Evolutionary conservation across 495 filamentous ascomycete genomes (phyloP), one percentile per base, ranked within the genome.

Genomic region (Podospora anserina): DNA sequence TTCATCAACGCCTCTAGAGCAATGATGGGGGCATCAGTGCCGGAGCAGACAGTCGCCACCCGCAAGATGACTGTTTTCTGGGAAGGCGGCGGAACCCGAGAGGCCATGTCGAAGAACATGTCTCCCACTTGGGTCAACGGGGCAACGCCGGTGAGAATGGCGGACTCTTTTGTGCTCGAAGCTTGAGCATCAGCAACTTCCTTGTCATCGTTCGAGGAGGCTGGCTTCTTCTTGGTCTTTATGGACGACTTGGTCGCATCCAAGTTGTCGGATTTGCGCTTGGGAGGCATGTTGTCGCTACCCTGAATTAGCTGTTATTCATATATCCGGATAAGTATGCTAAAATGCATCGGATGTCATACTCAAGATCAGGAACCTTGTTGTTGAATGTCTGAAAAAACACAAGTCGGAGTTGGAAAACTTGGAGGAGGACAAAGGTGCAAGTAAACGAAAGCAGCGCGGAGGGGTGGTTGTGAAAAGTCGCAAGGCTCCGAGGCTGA

Each of bases 21-120:
- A 3, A 94, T 79, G 6, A 96, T 77, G 13, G 92, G 92, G 30
- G 87, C 88, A 70, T 96, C 92, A 0, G 92, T 95, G 4, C 92
- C 92, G 13, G 91, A 94, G 72, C 92, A 96, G 74, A 93, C 86
- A 0, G 92, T 96, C 1, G 84, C 91, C 26, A 94, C 84, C 2
- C 83, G 84, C 9, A 94, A 61, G 23, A 77, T n/a, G 9, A 64
- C 65, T 0, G 56, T 26, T 0, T 61, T 19, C 2, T 77, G 63
- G 11, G 30, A 54, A 7, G 55, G 26, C 5, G 70, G 64, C 28
- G 61, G 11, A 32, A 66, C 27, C 2, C 67, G 68, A 4, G 18
- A 9, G 23, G 76, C 53, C 72, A 82, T 77, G 64, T 79, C 72
- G 26, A 65, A 39, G 59, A 80, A 79, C 55, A 78, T 79, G 44